A percentile compares a stretch with the other conserved stretches of the same genome.
Conservation (phyloP, 805 yeast genomes). For the Candida railenensis region DNA sequence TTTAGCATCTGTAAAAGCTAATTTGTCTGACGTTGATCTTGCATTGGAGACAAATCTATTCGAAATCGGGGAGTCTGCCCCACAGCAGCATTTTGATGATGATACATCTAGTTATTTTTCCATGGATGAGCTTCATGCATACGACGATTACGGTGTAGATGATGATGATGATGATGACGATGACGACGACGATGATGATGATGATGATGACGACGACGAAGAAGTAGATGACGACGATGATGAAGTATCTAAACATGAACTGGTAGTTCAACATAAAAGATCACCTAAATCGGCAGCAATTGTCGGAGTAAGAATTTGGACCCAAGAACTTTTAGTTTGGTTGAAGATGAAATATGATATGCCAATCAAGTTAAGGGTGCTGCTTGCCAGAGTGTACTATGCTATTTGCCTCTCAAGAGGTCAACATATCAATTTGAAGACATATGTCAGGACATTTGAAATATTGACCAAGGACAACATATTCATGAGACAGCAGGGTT, state of each 20-base stretch:
- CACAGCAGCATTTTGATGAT: constrained; percentile 11
- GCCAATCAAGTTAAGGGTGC: constrained; percentile 63
- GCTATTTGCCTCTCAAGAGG: constrained; percentile 71
- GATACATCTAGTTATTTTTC: constrained; percentile 16
- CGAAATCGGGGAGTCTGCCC: constrained; percentile 18
- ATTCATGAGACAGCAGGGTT: constrained; percentile 38
- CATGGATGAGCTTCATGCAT: constrained; percentile 14
- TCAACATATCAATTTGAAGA: constrained; percentile 57
- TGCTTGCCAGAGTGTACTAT: constrained; percentile 68
- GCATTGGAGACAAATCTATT: constrained; percentile 56
- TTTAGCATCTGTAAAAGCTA: constrained; percentile 44
- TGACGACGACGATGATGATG: constrained; percentile 39
- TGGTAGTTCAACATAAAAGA: constrained; percentile 55
- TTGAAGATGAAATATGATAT: constrained; percentile 74
- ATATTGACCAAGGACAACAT: constrained; percentile 50
- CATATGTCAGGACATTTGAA: constrained; percentile 63
- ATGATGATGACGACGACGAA: constrained; percentile 42
- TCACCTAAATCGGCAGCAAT: constrained; percentile 71
- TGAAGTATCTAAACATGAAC: constrained; percentile 30
- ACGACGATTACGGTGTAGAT: constrained; percentile 24
- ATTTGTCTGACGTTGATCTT: constrained; percentile 40
- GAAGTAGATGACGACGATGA: constrained; percentile 36
- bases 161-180: constrained; percentile 39
- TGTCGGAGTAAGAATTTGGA: constrained; percentile 78
- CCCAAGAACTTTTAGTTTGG: constrained; percentile 79